Conservation (phyloP, 768 basidiomycete genomes). For the Strobilomyces dryophilus region DNA sequence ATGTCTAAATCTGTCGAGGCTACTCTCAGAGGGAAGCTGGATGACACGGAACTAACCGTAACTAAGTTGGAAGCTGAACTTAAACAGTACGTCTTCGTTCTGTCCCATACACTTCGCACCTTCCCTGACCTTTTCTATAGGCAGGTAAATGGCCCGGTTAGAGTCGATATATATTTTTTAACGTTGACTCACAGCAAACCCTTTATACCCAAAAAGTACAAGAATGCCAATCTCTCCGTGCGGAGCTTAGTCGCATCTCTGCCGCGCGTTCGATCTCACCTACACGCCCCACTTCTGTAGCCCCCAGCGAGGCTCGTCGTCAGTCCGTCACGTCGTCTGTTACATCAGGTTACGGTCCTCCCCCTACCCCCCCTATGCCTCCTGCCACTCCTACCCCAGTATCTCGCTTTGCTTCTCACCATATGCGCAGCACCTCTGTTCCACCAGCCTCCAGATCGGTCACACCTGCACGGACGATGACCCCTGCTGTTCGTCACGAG, state of each 20-base stretch:
- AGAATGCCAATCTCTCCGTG: conserved; percentile 64
- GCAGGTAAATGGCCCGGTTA: conserved; percentile 47
- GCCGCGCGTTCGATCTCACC: conserved; percentile 23
- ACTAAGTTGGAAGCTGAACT: conserved; percentile 65
- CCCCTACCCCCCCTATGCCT: conserved; percentile 35
- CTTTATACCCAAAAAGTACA: conserved; percentile 64
- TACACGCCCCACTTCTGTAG: conserved; percentile 26
- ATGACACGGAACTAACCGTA: conserved; percentile 56
- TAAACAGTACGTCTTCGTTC: conserved; percentile 61
- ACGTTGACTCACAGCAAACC: conserved; percentile 42
- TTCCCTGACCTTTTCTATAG: conserved; percentile 37
- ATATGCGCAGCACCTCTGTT: conserved; percentile 53
- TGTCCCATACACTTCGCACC: too few species aligned
- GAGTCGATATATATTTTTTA: conserved; percentile 3
- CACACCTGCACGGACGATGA: conserved; percentile 29
- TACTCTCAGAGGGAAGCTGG: conserved; percentile 59
- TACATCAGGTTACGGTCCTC: conserved; percentile 31
- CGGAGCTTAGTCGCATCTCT: conserved; percentile 55
- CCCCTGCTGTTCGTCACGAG: conserved; percentile 28
- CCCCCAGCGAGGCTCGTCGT: conserved; percentile 28
- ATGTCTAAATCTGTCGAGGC: conserved; percentile 59
- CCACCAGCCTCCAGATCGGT: conserved; percentile 35
- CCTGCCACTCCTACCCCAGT: conserved; percentile 45
- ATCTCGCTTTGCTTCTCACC: conserved; percentile 49
- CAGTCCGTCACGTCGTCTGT: conserved; percentile 30